Evolutionary conservation across 768 basidiomycete genomes (phyloP).

Genomic region (Panellus pusillus): DNA sequence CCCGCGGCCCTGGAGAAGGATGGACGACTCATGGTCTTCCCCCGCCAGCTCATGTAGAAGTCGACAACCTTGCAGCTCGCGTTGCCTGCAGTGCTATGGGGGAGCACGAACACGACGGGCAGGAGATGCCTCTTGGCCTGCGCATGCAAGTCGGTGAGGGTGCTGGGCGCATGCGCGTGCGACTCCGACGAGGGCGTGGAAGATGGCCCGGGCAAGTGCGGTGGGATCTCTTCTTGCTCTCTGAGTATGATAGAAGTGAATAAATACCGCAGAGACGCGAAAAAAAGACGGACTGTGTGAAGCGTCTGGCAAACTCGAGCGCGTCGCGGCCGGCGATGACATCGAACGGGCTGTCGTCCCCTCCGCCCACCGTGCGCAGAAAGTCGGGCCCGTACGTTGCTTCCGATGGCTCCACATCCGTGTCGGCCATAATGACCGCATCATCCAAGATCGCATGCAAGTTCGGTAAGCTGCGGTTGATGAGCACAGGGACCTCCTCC

Average conservation of each 20-base stretch:
- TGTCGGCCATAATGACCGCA: slow-evolving; percentile 82
- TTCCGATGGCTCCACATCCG: too few relatives aligned
- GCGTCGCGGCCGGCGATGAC: slow-evolving; percentile 44
- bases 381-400: slow-evolving; percentile 44
- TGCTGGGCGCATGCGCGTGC: neutral
- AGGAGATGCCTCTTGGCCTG: slow-evolving; percentile 11
- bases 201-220: neutral
- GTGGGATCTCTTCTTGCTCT: neutral
- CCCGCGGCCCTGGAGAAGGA: slow-evolving; percentile 73
- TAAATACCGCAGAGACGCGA: neutral
- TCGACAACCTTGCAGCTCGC: slow-evolving; percentile 44
- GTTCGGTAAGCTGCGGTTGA: slow-evolving; percentile 63
- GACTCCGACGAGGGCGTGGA: slow-evolving; percentile 6
- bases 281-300: slow-evolving; percentile 36
- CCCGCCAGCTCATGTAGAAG: slow-evolving; percentile 53
- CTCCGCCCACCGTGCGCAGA: neutral
- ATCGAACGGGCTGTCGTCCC: slow-evolving; percentile 27
- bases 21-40: slow-evolving; percentile 41
- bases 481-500: slow-evolving; percentile 58
- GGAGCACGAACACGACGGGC: slow-evolving; percentile 47
- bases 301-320: slow-evolving; percentile 39
- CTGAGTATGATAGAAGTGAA: neutral
- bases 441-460: slow-evolving; percentile 68
- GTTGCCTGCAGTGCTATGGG: slow-evolving; percentile 31
- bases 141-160: slow-evolving; percentile 7